Conservation (phyloP, 2,329 filamentous ascomycete species). For the Scedosporium boydii region DNA sequence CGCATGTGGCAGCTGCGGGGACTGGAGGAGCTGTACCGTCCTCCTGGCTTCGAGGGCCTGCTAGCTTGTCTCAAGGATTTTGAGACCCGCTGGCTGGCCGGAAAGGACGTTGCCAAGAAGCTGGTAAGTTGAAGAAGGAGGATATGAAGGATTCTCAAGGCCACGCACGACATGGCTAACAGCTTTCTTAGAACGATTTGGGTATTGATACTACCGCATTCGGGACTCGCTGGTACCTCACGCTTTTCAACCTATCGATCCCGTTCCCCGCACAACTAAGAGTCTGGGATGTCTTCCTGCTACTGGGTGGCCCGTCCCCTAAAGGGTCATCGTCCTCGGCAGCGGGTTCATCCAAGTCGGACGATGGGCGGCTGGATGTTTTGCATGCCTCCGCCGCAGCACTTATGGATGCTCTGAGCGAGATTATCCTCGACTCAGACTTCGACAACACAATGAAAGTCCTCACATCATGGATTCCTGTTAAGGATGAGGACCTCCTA, state of each 20-base stretch:
- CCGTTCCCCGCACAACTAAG: conserved; percentile 90
- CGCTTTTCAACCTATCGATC: conserved; percentile 92
- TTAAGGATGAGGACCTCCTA: conserved; percentile 86
- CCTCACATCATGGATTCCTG: conserved; percentile 84
- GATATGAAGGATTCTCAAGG: no score
- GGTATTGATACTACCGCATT: conserved; percentile 84
- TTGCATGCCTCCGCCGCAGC: conserved; percentile 85
- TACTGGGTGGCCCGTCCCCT: conserved; percentile 67
- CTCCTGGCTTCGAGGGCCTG: conserved; percentile 68
- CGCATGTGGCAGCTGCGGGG: conserved; percentile 85
- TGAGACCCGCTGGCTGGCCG: conserved; percentile 70
- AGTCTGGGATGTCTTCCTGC: conserved; percentile 96
- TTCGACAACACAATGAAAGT: conserved; percentile 99
- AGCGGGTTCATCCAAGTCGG: not conserved
- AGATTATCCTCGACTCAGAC: conserved; percentile 83
- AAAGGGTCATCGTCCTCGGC: conserved; percentile 10
- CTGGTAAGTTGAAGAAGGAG: conserved; percentile 51
- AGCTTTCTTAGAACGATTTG: conserved; percentile 51
- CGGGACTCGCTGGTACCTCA: conserved; percentile 94
- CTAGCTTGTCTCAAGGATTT: conserved; percentile 83
- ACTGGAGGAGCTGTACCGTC: conserved; percentile 72
- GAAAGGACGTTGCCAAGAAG: conserved; percentile 69
- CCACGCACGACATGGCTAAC: not conserved
- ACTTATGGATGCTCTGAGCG: conserved; percentile 79
- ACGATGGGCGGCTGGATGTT: conserved; percentile 58